These are phyloP conservation scores for Galeopsis tetrahit DNA, from an alignment of 257 asterid genomes.

Conservation along the genomic window DNA sequence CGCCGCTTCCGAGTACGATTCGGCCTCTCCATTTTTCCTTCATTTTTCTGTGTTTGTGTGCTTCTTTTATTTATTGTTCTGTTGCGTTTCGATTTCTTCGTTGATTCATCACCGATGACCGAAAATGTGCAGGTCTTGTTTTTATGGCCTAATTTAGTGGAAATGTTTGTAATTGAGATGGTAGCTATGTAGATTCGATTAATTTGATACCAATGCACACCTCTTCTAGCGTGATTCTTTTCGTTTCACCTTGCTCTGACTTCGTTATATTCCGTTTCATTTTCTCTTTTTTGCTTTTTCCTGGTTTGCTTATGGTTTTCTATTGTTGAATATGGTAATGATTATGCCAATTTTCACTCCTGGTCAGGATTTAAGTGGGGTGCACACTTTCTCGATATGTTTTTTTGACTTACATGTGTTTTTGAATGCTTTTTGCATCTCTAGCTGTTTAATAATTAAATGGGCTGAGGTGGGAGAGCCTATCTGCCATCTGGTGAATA, in stretches of 20 bases:
- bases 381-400: not conserved
- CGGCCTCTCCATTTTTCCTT: slow-evolving; percentile 20
- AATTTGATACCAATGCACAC: slow-evolving; percentile 13
- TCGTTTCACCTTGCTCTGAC: not conserved
- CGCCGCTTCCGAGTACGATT: slow-evolving; percentile 58
- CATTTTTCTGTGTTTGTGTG: not conserved
- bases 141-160: not conserved
- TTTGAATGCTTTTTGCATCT: not conserved
- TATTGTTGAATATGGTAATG: not conserved
- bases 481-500: not conserved
- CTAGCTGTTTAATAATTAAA: not conserved
- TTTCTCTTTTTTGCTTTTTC: not conserved
- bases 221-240: slow-evolving; percentile 18
- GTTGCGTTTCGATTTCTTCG: not conserved
- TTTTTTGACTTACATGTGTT: not conserved
- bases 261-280: not conserved
- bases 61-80: not conserved
- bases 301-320: slow-evolving; percentile 1
- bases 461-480: slow-evolving; percentile 2
- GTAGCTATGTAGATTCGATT: not conserved
- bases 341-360: not conserved
- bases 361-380: slow-evolving; percentile 10
- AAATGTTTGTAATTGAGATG: not conserved
- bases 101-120: not conserved
- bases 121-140: not conserved